A percentile compares a stretch with the other conserved stretches of the same genome.
These are phyloP conservation scores for Pythium plurisporium DNA, from an alignment of 352 stramenopile genomes.

Conservation along the genomic window DNA sequence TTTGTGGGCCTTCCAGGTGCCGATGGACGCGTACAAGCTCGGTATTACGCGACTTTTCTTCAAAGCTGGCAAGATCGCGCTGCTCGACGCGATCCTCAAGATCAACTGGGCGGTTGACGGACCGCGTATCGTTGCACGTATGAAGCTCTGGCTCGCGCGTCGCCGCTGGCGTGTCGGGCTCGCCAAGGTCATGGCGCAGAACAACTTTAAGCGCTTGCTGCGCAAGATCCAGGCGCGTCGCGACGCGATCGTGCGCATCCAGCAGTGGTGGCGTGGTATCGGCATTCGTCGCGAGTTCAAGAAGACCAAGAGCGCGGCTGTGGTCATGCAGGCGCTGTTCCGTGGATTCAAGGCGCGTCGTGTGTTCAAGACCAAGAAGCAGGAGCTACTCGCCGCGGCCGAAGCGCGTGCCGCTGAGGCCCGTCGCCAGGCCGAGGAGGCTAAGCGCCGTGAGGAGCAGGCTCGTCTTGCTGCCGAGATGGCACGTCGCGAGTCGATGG, in stretches of 20 bases:
- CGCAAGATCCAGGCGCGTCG: slow-evolving; percentile 63
- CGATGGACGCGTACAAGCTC: slow-evolving; percentile 75
- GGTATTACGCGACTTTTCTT: slow-evolving; percentile 78
- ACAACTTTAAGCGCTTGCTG: slow-evolving; percentile 41
- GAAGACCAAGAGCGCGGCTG: slow-evolving; percentile 66
- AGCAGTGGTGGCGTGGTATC: slow-evolving; percentile 82
- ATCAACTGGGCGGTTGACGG: slow-evolving; percentile 63
- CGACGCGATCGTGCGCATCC: slow-evolving; percentile 60
- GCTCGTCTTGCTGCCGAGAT: slow-evolving; percentile 52
- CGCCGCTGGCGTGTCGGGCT: slow-evolving; percentile 69
- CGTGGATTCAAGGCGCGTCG: slow-evolving; percentile 67
- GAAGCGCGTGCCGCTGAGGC: slow-evolving; percentile 69
- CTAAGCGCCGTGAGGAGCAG: slow-evolving; percentile 78
- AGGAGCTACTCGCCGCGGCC: slow-evolving; percentile 76
- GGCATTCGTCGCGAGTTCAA: slow-evolving; percentile 74
- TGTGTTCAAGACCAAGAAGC: slow-evolving; percentile 81
- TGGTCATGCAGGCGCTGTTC: slow-evolving; percentile 79
- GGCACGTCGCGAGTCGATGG: slow-evolving; percentile 51
- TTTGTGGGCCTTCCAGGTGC: slow-evolving; percentile 81
- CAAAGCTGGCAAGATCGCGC: slow-evolving; percentile 66
- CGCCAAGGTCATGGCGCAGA: slow-evolving; percentile 78
- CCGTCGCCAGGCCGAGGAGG: slow-evolving; percentile 71
- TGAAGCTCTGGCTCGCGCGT: slow-evolving; percentile 67
- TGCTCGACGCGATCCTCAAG: slow-evolving; percentile 76
- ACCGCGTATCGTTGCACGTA: slow-evolving; percentile 50